A percentile compares a stretch with the other conserved stretches of the same genome.
These are phyloP conservation scores for Bothriochloa decipiens DNA, from an alignment of 176 grass and related monocot species.

Conservation along the genomic window DNA sequence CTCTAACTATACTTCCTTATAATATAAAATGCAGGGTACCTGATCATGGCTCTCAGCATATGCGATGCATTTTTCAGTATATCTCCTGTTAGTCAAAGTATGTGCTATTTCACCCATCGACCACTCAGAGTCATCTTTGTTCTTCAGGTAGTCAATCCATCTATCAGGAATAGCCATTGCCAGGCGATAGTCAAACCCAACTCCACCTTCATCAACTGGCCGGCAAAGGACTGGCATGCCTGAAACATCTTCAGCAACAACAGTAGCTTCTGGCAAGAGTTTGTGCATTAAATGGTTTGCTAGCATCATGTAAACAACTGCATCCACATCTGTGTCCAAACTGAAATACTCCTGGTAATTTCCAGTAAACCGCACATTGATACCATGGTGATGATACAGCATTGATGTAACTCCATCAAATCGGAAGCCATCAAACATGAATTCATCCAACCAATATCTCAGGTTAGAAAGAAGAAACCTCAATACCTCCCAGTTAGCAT, in stretches of 20 bases:
- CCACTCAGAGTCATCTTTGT: slow-evolving; percentile 74
- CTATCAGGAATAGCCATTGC: slow-evolving; percentile 98
- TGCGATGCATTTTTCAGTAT: slow-evolving; percentile 88
- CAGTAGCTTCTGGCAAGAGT: slow-evolving; percentile 73
- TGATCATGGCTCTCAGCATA: slow-evolving; percentile 99
- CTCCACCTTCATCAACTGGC: slow-evolving; percentile 81
- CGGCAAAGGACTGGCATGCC: slow-evolving; percentile 91
- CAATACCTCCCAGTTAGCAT: slow-evolving; percentile 96
- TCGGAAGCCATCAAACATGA: slow-evolving; percentile 91
- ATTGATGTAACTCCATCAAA: slow-evolving; percentile 97
- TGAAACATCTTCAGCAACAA: slow-evolving; percentile 98
- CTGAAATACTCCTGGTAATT: slow-evolving; percentile 89
- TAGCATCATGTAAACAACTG: slow-evolving; percentile 89
- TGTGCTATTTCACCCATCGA: slow-evolving; percentile 77
- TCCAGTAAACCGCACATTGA: slow-evolving; percentile 75
- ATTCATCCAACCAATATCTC: slow-evolving; percentile 97
- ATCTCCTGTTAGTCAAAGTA: slow-evolving; percentile 88
- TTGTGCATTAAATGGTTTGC: slow-evolving; percentile 85
- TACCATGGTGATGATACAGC: slow-evolving; percentile 97
- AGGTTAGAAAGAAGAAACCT: slow-evolving; percentile 95
- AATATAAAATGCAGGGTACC: slow-evolving; percentile 47
- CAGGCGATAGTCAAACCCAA: slow-evolving; percentile 92
- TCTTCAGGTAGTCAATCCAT: slow-evolving; percentile 96
- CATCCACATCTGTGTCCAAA: slow-evolving; percentile 87
- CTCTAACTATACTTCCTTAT: slow-evolving; percentile 6